Evolutionary conservation across 2,329 filamentous ascomycete species (phyloP).

Genomic region (Chaetothyriales sp.): DNA sequence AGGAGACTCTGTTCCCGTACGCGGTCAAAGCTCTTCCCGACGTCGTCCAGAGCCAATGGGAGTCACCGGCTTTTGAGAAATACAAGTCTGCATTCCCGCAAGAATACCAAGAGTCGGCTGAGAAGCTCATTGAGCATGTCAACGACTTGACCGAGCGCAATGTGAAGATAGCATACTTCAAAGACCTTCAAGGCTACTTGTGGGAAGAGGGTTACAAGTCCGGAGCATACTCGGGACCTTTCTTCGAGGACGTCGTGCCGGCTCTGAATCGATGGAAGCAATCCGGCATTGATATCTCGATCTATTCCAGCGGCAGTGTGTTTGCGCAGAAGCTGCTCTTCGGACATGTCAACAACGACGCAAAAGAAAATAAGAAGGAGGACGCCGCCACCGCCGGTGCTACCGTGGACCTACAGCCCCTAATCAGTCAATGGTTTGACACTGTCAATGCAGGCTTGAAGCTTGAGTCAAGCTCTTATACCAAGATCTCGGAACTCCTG

Average conservation of each 20-base stretch:
- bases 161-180: constrained; percentile 14
- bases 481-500: constrained; percentile 9
- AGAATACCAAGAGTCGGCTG: constrained; percentile 5
- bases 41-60: constrained; percentile 8
- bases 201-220: constrained; percentile 12
- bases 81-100: constrained; percentile 11
- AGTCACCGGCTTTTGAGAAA: constrained; percentile 6
- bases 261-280: constrained; percentile 5
- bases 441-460: constrained; percentile 15
- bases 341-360: constrained; percentile 9
- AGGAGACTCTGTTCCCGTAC: constrained; percentile 14
- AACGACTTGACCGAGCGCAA: constrained; percentile 10
- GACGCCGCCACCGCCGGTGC: neutral
- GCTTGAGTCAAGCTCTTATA: constrained; percentile 7
- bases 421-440: constrained; percentile 10
- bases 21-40: constrained; percentile 11
- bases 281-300: constrained; percentile 4
- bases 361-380: neutral
- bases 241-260: constrained; percentile 8
- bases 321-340: constrained; percentile 15
- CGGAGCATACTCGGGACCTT: constrained; percentile 9
- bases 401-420: constrained; percentile 3
- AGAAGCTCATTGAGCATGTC: constrained; percentile 9
- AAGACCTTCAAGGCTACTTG: constrained; percentile 14
- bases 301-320: constrained; percentile 14